Evolutionary conservation across 768 basidiomycete species (phyloP), one percentile per base, ranked within the genome.

Genomic region (Termitomyces sp.): DNA sequence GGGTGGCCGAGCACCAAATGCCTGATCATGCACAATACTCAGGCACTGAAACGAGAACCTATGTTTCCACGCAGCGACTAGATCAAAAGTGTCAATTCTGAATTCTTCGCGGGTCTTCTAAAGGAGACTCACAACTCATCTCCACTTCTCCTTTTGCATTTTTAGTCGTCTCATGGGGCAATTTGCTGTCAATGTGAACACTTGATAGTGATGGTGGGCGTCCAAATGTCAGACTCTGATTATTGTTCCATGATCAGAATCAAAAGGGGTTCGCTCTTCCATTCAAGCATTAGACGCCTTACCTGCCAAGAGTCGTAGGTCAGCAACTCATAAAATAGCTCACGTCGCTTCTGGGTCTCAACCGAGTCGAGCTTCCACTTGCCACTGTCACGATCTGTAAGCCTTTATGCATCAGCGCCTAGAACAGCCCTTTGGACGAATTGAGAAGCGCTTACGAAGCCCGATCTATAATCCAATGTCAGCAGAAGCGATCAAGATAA

Each of bases 221-320:
- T 55, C 86, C 86, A 69, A 83, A 88, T 10, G 86, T 88, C 58
- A 89, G 69, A 65, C 85, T 86, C 87, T 89, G 34, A 59, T 58
- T 22, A 34, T n/a, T 55, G n/a, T n/a, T n/a, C n/a, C n/a, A n/a
- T n/a, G n/a, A n/a, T 28, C 5, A 22, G 26, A 46, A 56, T 50
- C 41, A 28, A 16, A 29, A 20, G 54, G 46, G 41, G 31, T 33
- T 26, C n/a, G n/a, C 18, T 41, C 41, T 48, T 47, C 46, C 18
- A 54, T 59, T n/a, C 37, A 51, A 42, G 28, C 26, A 20, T 48
- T 45, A 56, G 54, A 49, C 8, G 52, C 60, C 75, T 55, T 63
- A 86, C 87, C 82, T 86, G 85, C 83, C 83, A 86, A 3, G 83
- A 83, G 64, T 87, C 86, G 61, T 87, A 87, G 8, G 83, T 83